phyloP scores from a whole-genome alignment of 2,329 filamentous ascomycete species.

The Drechslerella coelobrocha region DNA sequence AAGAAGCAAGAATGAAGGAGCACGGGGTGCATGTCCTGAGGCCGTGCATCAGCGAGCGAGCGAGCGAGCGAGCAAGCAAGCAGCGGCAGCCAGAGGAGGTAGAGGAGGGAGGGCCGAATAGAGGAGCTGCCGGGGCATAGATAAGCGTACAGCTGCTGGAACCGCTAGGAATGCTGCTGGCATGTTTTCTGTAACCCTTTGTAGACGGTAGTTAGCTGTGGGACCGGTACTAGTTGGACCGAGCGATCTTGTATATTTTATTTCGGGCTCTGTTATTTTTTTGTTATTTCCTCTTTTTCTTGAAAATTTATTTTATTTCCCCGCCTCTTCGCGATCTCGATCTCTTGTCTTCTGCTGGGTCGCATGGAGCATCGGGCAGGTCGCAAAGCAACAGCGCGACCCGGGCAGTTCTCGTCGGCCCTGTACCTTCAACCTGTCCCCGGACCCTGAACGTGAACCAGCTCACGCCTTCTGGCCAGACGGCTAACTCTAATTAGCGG shows the following conservation, averaged over 20 bases:
- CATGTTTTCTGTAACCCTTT: neutral
- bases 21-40: constrained; percentile 3
- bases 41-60: neutral
- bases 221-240: neutral
- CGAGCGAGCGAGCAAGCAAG: no score
- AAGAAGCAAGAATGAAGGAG: neutral
- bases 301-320: no score
- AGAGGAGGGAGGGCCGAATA: constrained; percentile 3
- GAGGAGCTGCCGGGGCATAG: constrained; percentile 36
- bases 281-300: neutral
- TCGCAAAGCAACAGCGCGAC: neutral
- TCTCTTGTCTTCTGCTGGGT: neutral
- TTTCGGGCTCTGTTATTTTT: neutral
- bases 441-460: neutral
- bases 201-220: neutral
- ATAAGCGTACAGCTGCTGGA: constrained; percentile 30
- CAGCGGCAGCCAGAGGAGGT: neutral
- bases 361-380: constrained; percentile 18
- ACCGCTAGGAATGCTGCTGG: neutral
- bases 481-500: neutral
- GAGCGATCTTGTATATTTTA: neutral
- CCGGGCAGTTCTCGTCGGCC: constrained; percentile 42
- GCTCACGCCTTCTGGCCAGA: neutral
- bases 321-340: no score
- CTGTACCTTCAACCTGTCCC: constrained; percentile 6